Base-by-base conservation (phyloP, 2,329 filamentous ascomycete genomes). In the Xylaria sp. region DNA sequence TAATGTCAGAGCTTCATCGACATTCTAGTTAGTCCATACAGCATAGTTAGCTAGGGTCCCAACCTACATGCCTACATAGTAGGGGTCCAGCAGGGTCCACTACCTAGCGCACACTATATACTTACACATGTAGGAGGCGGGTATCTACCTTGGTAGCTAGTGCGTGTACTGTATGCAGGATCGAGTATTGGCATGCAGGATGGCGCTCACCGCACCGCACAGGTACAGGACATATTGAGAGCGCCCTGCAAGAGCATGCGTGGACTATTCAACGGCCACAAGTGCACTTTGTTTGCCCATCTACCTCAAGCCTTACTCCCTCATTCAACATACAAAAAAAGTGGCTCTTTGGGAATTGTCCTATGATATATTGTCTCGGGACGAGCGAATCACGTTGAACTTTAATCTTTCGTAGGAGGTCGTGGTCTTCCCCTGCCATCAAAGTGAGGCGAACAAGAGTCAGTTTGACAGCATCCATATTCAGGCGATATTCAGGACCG, bases 371-470 rank as follows among this genome's bases (percentile, higher is more conserved):
- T 53, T 21, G 6, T 47, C 24, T 67, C 50, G 45, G 42, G 3
- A 30, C 53, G 7, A 53, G 64, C 55, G 36, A 69, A 32, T 32
- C 1, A 36, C 21, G 14, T 17, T 30, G 56, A 47, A 19, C 19
- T 19, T 58, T 47, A 19, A n/a, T 6, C 2, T 27, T 27, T 14
- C 24, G 24, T 27, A 27, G 24, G 24, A 27, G 24, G 24, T 56
- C 39, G 19, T 24, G 21, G 5, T 8, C 19, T 24, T 3, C 32
- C 53, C 32, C 39, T 30, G 14, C 8, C 4, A 53, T 8, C 32
- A 66, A 48, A 64, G 61, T 65, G 68, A 69, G 68, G 68, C 68
- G 53, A 65, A 58, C 36, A 47, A 64, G 68, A 69, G 64, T 68
- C 68, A 69, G 55, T 21, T 34, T n/a, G 30, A 19, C 34, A 9